These are phyloP conservation scores for Botrytis fragariae DNA, from an alignment of 2,329 filamentous ascomycete genomes.

Conservation along the genomic window DNA sequence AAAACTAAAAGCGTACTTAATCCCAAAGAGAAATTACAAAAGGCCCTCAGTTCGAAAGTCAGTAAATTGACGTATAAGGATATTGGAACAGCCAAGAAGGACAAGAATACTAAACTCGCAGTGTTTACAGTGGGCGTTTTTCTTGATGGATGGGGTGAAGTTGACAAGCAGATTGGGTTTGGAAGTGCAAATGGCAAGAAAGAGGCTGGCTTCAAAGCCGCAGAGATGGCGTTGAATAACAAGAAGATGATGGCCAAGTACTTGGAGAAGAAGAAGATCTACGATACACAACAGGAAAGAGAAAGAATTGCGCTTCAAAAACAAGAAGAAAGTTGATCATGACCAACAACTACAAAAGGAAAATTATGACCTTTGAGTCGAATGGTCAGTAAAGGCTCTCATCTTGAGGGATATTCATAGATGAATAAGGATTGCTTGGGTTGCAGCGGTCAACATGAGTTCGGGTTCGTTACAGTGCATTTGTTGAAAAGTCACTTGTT, in stretches of 20 bases:
- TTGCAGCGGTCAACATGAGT: neutral
- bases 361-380: neutral
- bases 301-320: constrained; percentile 31
- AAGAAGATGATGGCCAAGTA: constrained; percentile 56
- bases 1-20: constrained; percentile 31
- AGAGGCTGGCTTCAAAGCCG: constrained; percentile 67
- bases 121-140: constrained; percentile 63
- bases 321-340: neutral
- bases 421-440: neutral
- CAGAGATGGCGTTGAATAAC: constrained; percentile 60
- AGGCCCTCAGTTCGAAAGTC: constrained; percentile 50
- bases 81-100: constrained; percentile 51
- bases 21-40: constrained; percentile 53
- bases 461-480: neutral
- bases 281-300: constrained; percentile 41
- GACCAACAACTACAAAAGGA: neutral
- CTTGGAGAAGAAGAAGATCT: constrained; percentile 46
- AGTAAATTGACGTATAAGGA: constrained; percentile 62
- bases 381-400: neutral
- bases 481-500: neutral
- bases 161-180: constrained; percentile 55
- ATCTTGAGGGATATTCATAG: neutral
- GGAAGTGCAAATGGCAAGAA: constrained; percentile 66
- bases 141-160: constrained; percentile 67
- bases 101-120: constrained; percentile 53